These are phyloP conservation scores for Mycosarcoma maydis DNA, from an alignment of 1,284 basidiomycete species.

Conservation along the genomic window DNA sequence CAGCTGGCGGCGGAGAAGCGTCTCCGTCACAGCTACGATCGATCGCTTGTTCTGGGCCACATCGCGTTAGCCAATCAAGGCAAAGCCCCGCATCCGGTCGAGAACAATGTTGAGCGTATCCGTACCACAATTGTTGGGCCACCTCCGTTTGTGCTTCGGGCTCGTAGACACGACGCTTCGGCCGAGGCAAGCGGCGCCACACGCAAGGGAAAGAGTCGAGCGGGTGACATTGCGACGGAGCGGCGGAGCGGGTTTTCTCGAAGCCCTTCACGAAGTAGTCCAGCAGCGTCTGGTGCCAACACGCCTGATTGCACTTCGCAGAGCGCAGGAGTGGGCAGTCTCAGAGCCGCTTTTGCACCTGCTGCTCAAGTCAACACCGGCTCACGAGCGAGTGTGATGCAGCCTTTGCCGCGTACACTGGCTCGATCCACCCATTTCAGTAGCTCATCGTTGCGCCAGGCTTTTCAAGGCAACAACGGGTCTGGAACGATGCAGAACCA, in stretches of 20 bases:
- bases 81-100: conserved; percentile 44
- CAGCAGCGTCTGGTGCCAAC: conserved; percentile 29
- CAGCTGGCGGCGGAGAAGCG: conserved; percentile 23
- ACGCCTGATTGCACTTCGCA: conserved; percentile 33
- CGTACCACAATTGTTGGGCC: conserved; percentile 63
- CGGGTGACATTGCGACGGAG: conserved; percentile 5
- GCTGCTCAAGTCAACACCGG: conserved; percentile 16
- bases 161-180: background rate
- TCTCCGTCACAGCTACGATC: conserved; percentile 56
- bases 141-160: conserved; percentile 21
- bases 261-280: conserved; percentile 17
- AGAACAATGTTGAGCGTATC: conserved; percentile 62
- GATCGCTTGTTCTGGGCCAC: conserved; percentile 49
- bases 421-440: conserved; percentile 28
- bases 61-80: conserved; percentile 52
- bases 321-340: conserved; percentile 11
- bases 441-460: conserved; percentile 36
- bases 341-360: conserved; percentile 37
- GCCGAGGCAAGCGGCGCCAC: background rate
- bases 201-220: conserved; percentile 18
- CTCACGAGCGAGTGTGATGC: conserved; percentile 39
- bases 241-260: conserved; percentile 5
- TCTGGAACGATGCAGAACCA: conserved; percentile 18
- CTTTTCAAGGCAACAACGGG: conserved; percentile 20
- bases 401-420: conserved; percentile 30